A percentile compares a stretch with the other conserved stretches of the same genome.
phyloP scores from a whole-genome alignment of 495 filamentous ascomycete species.

The Aspergillus bridgeri region DNA sequence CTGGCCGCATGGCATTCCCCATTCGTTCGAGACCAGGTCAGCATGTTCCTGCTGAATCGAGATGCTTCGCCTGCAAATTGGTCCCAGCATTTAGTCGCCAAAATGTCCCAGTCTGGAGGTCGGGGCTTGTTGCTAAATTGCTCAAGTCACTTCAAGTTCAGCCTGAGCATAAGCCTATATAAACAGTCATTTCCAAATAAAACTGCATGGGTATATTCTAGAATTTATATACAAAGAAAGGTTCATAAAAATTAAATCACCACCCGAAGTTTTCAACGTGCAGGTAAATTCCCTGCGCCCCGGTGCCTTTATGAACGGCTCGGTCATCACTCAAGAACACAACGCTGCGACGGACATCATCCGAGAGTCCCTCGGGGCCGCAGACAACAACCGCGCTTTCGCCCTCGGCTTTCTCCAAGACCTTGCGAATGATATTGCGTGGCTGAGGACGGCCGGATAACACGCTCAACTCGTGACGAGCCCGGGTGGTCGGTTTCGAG shows the following conservation, averaged over 20 bases:
- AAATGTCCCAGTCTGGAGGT: too few relatives aligned
- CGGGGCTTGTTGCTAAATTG: too few relatives aligned
- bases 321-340: conserved; percentile 76
- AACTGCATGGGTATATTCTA: neutral
- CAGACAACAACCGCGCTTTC: conserved; percentile 84
- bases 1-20: too few relatives aligned
- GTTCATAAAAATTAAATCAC: conserved; percentile 7
- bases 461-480: conserved; percentile 14
- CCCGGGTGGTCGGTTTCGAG: neutral
- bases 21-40: too few relatives aligned
- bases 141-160: too few relatives aligned
- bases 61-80: too few relatives aligned
- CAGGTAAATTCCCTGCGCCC: conserved; percentile 70
- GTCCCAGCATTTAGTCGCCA: too few relatives aligned
- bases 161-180: too few relatives aligned
- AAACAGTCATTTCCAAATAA: neutral
- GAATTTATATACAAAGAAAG: neutral
- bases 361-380: conserved; percentile 64
- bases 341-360: conserved; percentile 62
- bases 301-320: conserved; percentile 86
- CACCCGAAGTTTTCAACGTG: conserved; percentile 43
- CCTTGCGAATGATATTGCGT: conserved; percentile 46
- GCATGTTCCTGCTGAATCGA: too few relatives aligned
- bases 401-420: conserved; percentile 70
- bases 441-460: conserved; percentile 42